phyloP scores from a whole-genome alignment of 2,329 filamentous ascomycete genomes.

The Colletotrichum nymphaeae region DNA sequence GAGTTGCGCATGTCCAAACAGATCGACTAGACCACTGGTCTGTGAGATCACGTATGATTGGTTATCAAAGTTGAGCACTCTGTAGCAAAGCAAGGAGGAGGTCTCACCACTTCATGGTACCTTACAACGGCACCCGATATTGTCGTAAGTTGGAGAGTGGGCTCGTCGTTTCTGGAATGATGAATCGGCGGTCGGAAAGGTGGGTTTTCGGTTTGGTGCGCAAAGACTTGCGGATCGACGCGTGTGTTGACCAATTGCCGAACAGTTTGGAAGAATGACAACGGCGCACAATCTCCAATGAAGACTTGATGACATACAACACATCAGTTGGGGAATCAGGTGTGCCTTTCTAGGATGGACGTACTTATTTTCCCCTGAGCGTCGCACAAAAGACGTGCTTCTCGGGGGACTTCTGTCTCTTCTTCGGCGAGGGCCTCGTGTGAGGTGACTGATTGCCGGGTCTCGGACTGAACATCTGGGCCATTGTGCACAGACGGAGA shows the following conservation, averaged over 20 bases:
- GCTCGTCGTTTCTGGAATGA: constrained; percentile 34
- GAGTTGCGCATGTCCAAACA: constrained; percentile 57
- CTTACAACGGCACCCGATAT: constrained; percentile 37
- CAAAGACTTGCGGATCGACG: constrained; percentile 62
- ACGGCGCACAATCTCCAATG: constrained; percentile 66
- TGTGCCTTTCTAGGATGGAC: background rate
- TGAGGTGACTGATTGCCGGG: background rate
- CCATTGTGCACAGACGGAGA: constrained; percentile 31
- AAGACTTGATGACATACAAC: constrained; percentile 48
- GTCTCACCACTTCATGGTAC: constrained; percentile 40
- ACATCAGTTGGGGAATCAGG: background rate
- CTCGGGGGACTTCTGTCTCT: constrained; percentile 65
- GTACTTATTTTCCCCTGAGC: constrained; percentile 60
- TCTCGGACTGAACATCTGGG: background rate
- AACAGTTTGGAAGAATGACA: constrained; percentile 67
- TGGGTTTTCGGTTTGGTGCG: constrained; percentile 58
- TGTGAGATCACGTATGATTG: constrained; percentile 23
- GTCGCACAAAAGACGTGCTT: constrained; percentile 63
- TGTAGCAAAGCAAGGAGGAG: background rate
- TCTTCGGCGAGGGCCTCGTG: constrained; percentile 53
- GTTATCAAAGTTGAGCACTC: background rate
- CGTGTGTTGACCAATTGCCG: constrained; percentile 61
- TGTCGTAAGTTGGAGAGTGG: constrained; percentile 35
- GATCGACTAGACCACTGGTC: constrained; percentile 59
- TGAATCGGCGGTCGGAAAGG: constrained; percentile 49